Conservation (phyloP, 305 asterid genomes). For the Fraxinus sp. region DNA sequence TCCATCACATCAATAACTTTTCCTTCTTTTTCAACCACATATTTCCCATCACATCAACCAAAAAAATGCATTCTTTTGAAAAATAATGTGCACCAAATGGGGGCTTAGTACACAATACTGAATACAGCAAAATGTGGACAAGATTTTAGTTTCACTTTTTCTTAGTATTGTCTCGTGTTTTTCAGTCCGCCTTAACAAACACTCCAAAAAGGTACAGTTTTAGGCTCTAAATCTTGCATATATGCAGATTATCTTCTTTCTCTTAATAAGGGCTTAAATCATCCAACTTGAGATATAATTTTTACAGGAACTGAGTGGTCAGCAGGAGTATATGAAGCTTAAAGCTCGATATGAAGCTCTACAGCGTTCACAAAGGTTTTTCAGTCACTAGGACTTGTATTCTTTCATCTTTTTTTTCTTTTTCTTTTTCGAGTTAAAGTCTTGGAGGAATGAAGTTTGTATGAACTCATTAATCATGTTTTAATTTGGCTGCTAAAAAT, state of each 20-base stretch:
- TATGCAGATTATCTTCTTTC: not conserved
- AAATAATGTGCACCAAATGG: too few species aligned
- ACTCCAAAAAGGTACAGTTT: not conserved
- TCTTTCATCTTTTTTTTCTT: not conserved
- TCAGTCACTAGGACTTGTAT: not conserved
- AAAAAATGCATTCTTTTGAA: too few species aligned
- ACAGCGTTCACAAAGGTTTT: conserved; percentile 57
- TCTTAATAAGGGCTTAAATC: not conserved
- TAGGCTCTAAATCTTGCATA: not conserved
- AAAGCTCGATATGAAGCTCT: conserved; percentile 62
- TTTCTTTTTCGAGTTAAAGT: not conserved
- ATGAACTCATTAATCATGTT: not conserved
- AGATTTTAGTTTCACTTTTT: not conserved
- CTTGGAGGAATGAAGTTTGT: not conserved
- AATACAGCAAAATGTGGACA: not conserved
- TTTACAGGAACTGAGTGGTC: conserved; percentile 57
- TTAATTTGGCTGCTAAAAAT: not conserved
- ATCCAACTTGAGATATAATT: not conserved
- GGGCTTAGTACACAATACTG: not conserved
- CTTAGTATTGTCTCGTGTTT: not conserved
- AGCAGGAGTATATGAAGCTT: conserved; percentile 68
- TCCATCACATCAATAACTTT: too few species aligned
- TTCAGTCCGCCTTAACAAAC: not conserved
- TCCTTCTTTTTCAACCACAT: too few species aligned
- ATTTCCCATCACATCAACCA: too few species aligned